A percentile compares a stretch with the other conserved stretches of the same genome.
These are phyloP conservation scores for Rhodotorula babjevae DNA, from an alignment of 768 basidiomycete genomes.

Conservation along the genomic window DNA sequence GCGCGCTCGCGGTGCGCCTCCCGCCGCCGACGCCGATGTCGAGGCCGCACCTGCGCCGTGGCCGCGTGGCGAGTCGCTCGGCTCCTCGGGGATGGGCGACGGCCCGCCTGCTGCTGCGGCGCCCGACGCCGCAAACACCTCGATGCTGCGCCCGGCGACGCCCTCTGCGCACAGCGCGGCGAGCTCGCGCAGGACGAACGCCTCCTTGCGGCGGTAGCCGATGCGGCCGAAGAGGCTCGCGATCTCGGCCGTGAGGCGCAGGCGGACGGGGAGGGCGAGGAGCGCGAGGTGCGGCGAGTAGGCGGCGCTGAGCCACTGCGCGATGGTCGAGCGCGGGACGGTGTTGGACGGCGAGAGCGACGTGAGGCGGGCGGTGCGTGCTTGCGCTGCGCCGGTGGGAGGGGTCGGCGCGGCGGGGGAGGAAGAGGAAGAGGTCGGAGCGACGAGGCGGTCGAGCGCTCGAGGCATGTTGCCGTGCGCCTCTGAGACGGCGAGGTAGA, in stretches of 20 bases:
- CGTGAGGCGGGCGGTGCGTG: conserved; percentile 2
- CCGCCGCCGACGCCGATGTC: background rate
- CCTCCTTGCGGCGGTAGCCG: conserved; percentile 83
- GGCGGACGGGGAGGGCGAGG: conserved; percentile 68
- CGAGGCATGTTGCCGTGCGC: conserved; percentile 63
- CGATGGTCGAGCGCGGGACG: conserved; percentile 34
- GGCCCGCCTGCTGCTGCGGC: background rate
- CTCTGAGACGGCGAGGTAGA: conserved; percentile 61
- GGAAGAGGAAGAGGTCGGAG: conserved; percentile 53
- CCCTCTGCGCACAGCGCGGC: conserved; percentile 75
- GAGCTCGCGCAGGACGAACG: conserved; percentile 76
- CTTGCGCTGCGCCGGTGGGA: background rate
- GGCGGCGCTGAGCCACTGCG: conserved; percentile 21
- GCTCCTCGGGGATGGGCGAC: conserved; percentile 10
- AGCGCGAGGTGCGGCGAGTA: conserved; percentile 55
- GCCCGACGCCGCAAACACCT: conserved; percentile 14
- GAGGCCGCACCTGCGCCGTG: background rate
- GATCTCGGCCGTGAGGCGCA: conserved; percentile 62
- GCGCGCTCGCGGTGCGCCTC: background rate
- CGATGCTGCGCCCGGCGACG: conserved; percentile 49
- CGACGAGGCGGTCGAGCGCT: conserved; percentile 76
- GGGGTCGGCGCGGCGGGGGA: conserved; percentile 46
- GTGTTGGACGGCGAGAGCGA: conserved; percentile 30
- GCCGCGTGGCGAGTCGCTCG: background rate
- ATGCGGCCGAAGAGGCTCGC: conserved; percentile 73